Base-by-base conservation (phyloP, 257 asterid species). In the Mentha longifolia region DNA sequence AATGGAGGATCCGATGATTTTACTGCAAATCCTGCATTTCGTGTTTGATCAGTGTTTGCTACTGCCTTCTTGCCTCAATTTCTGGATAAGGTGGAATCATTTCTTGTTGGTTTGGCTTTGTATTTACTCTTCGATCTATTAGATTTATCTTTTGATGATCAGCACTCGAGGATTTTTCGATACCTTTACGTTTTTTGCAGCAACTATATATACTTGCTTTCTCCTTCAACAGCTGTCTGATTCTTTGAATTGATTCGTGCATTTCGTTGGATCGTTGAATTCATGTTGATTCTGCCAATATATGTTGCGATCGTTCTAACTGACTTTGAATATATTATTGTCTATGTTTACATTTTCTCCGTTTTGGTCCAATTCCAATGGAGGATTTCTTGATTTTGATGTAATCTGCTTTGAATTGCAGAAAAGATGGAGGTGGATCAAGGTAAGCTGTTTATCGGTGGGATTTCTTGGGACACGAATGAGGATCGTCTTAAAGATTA, bases 401-500 rank as follows among this genome's bases (percentile, higher is more conserved):
- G 58, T 17, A 9, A 74, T 55, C 63, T 41, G 15, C 49, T 73
- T 72, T 28, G 25, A 64, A 71, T 73, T 78, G 80, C 49, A 87
- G 92, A 78, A 82, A 86, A 79, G 78, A 86, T 88, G 95, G 95
- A 88, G 82, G 63, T 86, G 69, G 96, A 89, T 83, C 91, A 86
- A 82, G 90, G 95, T 60, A 90, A 90, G 84, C 85, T 90, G 42
- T 90, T 90, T 67, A 72, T 90, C 16, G 97, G 97, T 78, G 97
- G 97, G 80, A 90, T 90, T 65, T 88, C 97, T 47, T 88, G 97
- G 97, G 95, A 88, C 77, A 88, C 97, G 5, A 83, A 88, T 78
- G 97, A 88, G 82, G 95, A 88, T 76, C 86, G 88, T 65, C 84
- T 90, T 37, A 90, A 70, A 75, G 93, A 88, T 74, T 88, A 90